Conservation (phyloP, 441 rosid genomes). For the Brassica hybrid region DNA sequence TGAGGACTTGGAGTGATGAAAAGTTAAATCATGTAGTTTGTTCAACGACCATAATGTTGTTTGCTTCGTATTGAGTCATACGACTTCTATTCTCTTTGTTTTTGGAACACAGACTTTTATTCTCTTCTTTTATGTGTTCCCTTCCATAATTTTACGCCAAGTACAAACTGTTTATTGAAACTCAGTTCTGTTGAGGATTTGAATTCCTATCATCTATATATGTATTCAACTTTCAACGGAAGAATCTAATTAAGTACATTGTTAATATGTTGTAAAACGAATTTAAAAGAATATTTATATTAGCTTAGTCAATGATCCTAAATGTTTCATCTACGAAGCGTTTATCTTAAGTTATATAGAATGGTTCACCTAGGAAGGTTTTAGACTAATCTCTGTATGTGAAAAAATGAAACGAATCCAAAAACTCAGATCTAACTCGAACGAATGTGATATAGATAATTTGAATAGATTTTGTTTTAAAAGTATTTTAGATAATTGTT, state of each 20-base stretch:
- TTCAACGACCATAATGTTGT: conserved; percentile 19
- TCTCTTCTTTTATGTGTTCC: background rate
- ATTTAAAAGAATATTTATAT: background rate
- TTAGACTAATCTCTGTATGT: background rate
- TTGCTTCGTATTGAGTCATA: conserved; percentile 31
- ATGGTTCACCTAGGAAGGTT: background rate
- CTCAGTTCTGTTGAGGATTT: background rate
- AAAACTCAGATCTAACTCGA: background rate
- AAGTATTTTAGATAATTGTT: background rate
- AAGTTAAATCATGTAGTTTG: conserved; percentile 30
- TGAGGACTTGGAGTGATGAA: conserved; percentile 24
- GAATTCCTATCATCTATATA: background rate
- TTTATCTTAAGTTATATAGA: background rate
- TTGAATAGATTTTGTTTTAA: background rate
- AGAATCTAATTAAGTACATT: background rate
- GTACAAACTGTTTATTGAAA: background rate
- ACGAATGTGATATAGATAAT: background rate
- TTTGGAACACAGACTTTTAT: background rate
- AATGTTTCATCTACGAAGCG: background rate
- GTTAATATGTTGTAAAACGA: background rate
- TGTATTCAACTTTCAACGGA: background rate
- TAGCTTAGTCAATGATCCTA: conserved; percentile 1
- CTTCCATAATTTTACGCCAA: background rate
- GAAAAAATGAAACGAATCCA: background rate
- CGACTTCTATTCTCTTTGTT: conserved; percentile 9